phyloP scores from a whole-genome alignment of 495 filamentous ascomycete species.

The Daldinia vernicosa region DNA sequence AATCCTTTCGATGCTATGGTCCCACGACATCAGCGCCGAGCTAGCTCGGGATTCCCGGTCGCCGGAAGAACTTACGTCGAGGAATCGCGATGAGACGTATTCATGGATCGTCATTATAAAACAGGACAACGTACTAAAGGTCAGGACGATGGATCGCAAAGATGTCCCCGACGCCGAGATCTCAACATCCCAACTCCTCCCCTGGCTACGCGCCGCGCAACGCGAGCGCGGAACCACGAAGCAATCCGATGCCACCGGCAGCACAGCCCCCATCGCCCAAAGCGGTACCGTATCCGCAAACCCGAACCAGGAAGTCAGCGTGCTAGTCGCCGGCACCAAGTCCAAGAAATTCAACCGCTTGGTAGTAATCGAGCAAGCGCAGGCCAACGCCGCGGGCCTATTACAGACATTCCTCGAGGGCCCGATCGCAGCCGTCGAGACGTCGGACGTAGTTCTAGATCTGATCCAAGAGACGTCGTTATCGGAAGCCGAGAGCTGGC shows the following conservation, averaged over 20 bases:
- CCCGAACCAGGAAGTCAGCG: constrained; percentile 77
- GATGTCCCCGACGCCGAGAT: constrained; percentile 81
- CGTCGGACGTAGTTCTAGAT: constrained; percentile 84
- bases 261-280: constrained; percentile 54
- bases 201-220: constrained; percentile 83
- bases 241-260: constrained; percentile 52
- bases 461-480: constrained; percentile 77
- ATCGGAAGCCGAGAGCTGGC: constrained; percentile 87
- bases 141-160: constrained; percentile 75
- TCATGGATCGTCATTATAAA: constrained; percentile 89
- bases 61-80: constrained; percentile 78
- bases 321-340: constrained; percentile 80
- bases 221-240: constrained; percentile 67
- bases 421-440: constrained; percentile 89
- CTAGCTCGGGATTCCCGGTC: constrained; percentile 78
- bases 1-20: constrained; percentile 82
- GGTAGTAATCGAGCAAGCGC: constrained; percentile 83
- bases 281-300: constrained; percentile 48
- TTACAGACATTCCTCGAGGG: constrained; percentile 73
- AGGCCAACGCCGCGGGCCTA: constrained; percentile 68
- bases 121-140: constrained; percentile 78
- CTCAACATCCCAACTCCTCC: constrained; percentile 74
- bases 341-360: constrained; percentile 90
- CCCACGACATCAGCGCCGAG: constrained; percentile 87
- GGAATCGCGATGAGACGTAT: constrained; percentile 75